These are phyloP conservation scores for Coelastrella sp. DNA, from an alignment of 139 green algal genomes.

Conservation along the genomic window DNA sequence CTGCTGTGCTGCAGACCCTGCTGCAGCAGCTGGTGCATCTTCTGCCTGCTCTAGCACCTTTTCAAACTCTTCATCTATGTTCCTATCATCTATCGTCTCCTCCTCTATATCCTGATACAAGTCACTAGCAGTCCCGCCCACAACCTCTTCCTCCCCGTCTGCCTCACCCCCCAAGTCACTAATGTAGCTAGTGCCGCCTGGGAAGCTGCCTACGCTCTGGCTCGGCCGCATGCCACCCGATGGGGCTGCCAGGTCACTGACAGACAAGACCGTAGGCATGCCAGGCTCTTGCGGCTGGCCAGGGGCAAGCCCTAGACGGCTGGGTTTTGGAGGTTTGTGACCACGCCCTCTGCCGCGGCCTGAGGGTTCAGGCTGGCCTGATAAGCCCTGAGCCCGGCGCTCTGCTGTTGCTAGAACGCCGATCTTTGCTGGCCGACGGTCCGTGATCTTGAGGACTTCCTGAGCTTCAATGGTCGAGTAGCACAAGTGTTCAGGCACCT, in stretches of 20 bases:
- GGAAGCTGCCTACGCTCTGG: slow-evolving; percentile 38
- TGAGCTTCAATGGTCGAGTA: slow-evolving; percentile 56
- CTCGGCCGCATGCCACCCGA: slow-evolving; percentile 8
- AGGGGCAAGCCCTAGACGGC: not conserved
- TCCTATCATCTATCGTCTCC: slow-evolving; percentile 34
- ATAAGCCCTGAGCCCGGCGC: not conserved
- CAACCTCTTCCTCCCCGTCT: slow-evolving; percentile 38
- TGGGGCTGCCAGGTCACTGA: not conserved
- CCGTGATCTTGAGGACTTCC: slow-evolving; percentile 35
- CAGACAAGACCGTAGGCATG: not conserved
- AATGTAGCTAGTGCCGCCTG: not conserved
- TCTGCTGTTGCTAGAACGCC: slow-evolving; percentile 32
- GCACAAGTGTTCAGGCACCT: slow-evolving; percentile 57
- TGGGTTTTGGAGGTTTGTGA: slow-evolving; percentile 18
- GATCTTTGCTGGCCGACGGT: slow-evolving; percentile 17
- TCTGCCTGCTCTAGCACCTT: slow-evolving; percentile 32
- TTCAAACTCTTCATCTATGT: slow-evolving; percentile 51
- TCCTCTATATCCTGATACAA: slow-evolving; percentile 42
- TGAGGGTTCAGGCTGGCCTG: not conserved
- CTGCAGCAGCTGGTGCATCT: not conserved
- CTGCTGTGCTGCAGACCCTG: not conserved
- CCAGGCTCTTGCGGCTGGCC: not conserved
- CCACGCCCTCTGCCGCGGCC: slow-evolving; percentile 22
- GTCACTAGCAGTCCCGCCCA: not conserved
- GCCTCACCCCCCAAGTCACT: slow-evolving; percentile 23